Conservation (phyloP, 768 basidiomycete species). For the Rickenella mellea region DNA sequence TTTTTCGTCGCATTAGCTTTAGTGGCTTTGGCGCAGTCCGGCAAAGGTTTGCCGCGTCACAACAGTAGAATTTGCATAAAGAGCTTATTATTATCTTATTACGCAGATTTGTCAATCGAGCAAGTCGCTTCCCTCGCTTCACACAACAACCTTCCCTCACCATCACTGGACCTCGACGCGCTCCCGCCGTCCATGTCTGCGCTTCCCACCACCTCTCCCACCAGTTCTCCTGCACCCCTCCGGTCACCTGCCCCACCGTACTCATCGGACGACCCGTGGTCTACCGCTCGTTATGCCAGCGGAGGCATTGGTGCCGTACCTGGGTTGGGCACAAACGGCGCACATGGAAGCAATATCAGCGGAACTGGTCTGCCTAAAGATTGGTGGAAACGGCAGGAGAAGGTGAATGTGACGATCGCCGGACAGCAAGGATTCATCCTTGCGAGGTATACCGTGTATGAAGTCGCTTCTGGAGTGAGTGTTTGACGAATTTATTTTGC, state of each 20-base stretch:
- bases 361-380: conserved; percentile 66
- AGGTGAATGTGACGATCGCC: conserved; percentile 56
- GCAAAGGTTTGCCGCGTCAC: conserved; percentile 43
- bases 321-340: conserved; percentile 27
- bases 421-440: conserved; percentile 91
- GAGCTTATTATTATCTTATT: background rate
- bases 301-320: too few relatives aligned
- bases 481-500: background rate
- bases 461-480: conserved; percentile 68
- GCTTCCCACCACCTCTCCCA: conserved; percentile 30
- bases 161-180: conserved; percentile 53
- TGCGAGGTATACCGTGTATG: conserved; percentile 80
- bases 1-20: conserved; percentile 88
- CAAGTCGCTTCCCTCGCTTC: conserved; percentile 70
- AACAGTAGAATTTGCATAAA: background rate
- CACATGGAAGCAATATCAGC: conserved; percentile 49
- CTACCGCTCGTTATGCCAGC: conserved; percentile 4
- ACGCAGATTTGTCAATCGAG: conserved; percentile 68
- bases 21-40: conserved; percentile 77
- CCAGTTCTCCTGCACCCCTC: conserved; percentile 18
- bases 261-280: conserved; percentile 57
- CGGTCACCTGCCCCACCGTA: conserved; percentile 37
- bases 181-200: conserved; percentile 46
- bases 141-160: conserved; percentile 71
- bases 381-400: conserved; percentile 85